These are phyloP conservation scores for Lepidopterella palustris DNA, from an alignment of 495 filamentous ascomycete species.

Conservation along the genomic window DNA sequence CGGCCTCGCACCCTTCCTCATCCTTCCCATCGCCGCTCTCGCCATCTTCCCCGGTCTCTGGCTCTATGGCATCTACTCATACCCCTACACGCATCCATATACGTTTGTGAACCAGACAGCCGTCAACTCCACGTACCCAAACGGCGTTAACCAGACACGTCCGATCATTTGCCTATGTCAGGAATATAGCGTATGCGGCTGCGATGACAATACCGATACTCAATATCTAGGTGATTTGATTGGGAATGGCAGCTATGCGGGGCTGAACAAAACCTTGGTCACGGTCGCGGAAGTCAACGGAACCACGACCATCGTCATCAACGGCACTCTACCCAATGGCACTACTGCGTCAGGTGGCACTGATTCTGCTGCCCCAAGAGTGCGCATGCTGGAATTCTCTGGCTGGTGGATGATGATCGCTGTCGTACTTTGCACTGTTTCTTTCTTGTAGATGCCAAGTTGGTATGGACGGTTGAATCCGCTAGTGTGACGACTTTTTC, in stretches of 20 bases:
- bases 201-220: conserved; percentile 63
- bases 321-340: conserved; percentile 80
- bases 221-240: conserved; percentile 55
- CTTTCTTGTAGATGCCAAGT: conserved; percentile 22
- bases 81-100: conserved; percentile 59
- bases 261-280: conserved; percentile 57
- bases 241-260: conserved; percentile 56
- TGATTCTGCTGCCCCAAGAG: conserved; percentile 39
- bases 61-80: conserved; percentile 63
- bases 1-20: conserved; percentile 50
- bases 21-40: conserved; percentile 50
- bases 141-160: conserved; percentile 57
- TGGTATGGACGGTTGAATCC: no score
- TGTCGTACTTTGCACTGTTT: conserved; percentile 47
- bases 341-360: conserved; percentile 61
- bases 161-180: conserved; percentile 72
- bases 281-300: conserved; percentile 64
- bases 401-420: conserved; percentile 61
- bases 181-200: conserved; percentile 65
- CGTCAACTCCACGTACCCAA: conserved; percentile 33
- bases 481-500: no score
- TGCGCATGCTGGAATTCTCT: conserved; percentile 32
- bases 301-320: conserved; percentile 68
- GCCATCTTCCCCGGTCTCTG: conserved; percentile 55
- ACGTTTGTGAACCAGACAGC: conserved; percentile 49